Base-by-base conservation (phyloP, 768 basidiomycete species). In the Tulasnella sp. region DNA sequence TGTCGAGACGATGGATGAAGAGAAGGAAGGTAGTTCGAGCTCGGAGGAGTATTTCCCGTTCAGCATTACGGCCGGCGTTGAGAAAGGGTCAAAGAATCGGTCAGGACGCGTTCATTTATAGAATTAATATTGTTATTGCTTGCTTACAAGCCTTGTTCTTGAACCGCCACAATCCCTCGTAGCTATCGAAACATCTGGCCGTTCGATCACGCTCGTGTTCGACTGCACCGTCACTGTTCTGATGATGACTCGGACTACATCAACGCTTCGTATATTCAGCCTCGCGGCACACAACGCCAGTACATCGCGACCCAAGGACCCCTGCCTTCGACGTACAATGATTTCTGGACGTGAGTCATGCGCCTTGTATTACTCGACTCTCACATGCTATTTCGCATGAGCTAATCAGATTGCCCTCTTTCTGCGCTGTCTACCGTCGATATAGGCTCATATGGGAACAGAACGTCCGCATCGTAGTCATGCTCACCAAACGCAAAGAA, bases 281-380 rank as follows among this genome's bases (percentile, higher is more conserved):
- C 93, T 2, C 72, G 90, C 19, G 84, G 85, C 2, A 93, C 93
- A 0, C 75, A 72, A 29, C 81, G 81, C 68, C 78, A 85, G 49
- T 98, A 94, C 67, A 96, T 98, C 59, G 94, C 93, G 2, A 96
- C 94, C 2, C 94, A 98, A 69, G 94, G 94, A 3, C 94, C 93
- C 3, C 73, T 98, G 8, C 85, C 85, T 9, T 81, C 87, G 25
- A 97, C 94, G 0, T 94, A 83, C 68, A 74, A 76, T 4, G 93
- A 98, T 69, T 98, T 98, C 67, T 98, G 93, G 93, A 88, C 85
- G 82, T 89, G 69, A 71, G 85, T 80, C 15, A 45, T 25, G n/a
- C 7, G 7, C 46, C 24, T 19, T 48, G n/a, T 25, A 5, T 19
- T n/a, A n/a, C n/a, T n/a, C n/a, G n/a, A n/a, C n/a, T n/a, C n/a